These are phyloP conservation scores for Chrysoporthe cubensis DNA, from an alignment of 2,329 filamentous ascomycete species.

Conservation along the genomic window DNA sequence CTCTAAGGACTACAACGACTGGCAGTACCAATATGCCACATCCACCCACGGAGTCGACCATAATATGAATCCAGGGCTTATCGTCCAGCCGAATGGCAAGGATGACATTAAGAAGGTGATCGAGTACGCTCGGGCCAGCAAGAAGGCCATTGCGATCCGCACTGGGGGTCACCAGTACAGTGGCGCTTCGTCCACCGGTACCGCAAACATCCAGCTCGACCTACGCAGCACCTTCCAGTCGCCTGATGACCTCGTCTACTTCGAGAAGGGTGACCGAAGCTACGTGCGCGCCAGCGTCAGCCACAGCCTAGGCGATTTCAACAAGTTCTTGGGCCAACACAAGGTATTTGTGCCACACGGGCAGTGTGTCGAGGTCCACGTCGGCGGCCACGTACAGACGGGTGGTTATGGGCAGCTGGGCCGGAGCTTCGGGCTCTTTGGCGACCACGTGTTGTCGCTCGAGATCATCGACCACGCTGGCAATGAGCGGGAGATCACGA, in stretches of 20 bases:
- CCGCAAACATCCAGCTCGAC: conserved; percentile 51
- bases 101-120: conserved; percentile 47
- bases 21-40: conserved; percentile 49
- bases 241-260: conserved; percentile 38
- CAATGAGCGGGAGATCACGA: conserved; percentile 48
- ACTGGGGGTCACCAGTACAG: conserved; percentile 55
- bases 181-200: conserved; percentile 50
- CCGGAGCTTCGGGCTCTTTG: conserved; percentile 56
- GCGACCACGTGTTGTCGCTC: conserved; percentile 55
- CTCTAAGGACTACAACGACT: conserved; percentile 27
- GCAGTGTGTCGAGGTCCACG: conserved; percentile 45
- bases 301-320: conserved; percentile 47
- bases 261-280: conserved; percentile 40
- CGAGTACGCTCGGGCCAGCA: conserved; percentile 45
- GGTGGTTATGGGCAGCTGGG: conserved; percentile 53
- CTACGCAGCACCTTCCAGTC: conserved; percentile 45
- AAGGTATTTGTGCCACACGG: conserved; percentile 50
- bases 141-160: conserved; percentile 48
- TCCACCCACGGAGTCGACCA: conserved; percentile 46
- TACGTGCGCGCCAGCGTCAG: conserved; percentile 47
- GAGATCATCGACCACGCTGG: conserved; percentile 54
- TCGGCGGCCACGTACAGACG: conserved; percentile 53
- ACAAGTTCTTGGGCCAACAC: conserved; percentile 45
- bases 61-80: conserved; percentile 48
- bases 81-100: conserved; percentile 47